Evolutionary conservation across 2,329 filamentous ascomycete species (phyloP).

Genomic region (Apiospora aurea): DNA sequence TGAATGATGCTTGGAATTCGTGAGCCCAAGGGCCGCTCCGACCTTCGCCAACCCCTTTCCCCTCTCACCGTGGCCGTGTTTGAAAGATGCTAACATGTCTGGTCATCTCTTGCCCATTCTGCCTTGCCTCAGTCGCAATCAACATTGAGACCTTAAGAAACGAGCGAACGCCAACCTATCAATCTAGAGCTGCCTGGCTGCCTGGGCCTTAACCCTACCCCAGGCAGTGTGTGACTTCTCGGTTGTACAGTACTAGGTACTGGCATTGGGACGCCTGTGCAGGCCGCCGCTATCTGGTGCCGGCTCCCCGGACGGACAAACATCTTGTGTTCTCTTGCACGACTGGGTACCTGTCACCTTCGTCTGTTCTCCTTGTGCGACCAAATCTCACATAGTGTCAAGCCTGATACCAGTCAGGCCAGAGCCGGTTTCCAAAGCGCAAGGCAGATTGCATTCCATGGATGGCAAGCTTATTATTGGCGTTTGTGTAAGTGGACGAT

Average conservation of each 20-base stretch:
- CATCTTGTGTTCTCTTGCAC: slow-evolving; percentile 13
- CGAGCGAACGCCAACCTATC: slow-evolving; percentile 5
- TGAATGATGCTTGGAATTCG: slow-evolving; percentile 9
- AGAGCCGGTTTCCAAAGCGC: neutral
- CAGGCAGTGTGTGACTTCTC: slow-evolving; percentile 10
- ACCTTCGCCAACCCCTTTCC: slow-evolving; percentile 1
- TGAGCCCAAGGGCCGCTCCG: slow-evolving; percentile 12
- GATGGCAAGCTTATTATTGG: neutral
- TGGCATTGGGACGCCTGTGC: neutral
- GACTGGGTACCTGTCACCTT: slow-evolving; percentile 19
- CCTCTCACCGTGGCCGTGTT: neutral
- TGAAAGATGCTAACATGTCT: slow-evolving; percentile 9
- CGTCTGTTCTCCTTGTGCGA: slow-evolving; percentile 14
- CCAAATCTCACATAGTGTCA: neutral
- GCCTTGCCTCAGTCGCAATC: slow-evolving; percentile 5
- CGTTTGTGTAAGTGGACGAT: neutral
- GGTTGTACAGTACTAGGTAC: neutral
- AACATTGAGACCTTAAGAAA: neutral
- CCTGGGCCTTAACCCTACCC: neutral
- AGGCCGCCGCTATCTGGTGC: slow-evolving; percentile 14
- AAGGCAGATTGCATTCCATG: neutral
- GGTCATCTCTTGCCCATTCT: neutral
- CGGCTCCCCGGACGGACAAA: slow-evolving; percentile 15
- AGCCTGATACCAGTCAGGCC: neutral
- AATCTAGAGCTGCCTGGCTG: slow-evolving; percentile 1